Percentiles rank a stretch among this genome's conserved stretches.
Conservation (phyloP, 148 eudicot species). For the Polygonum maritimum region DNA sequence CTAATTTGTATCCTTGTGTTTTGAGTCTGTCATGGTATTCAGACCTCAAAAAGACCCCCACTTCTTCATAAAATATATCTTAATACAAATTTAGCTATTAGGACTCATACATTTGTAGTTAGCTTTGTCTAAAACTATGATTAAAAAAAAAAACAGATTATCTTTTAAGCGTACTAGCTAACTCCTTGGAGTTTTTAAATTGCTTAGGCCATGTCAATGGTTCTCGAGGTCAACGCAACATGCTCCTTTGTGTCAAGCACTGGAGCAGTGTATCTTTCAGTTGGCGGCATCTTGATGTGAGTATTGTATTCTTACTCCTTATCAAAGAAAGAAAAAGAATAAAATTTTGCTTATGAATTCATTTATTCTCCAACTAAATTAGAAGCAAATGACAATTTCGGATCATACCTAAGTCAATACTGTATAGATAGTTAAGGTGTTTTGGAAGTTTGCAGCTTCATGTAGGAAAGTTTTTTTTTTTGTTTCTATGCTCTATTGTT, state of each 20-base stretch:
- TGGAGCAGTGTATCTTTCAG: constrained; percentile 54
- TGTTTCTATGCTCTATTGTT: too few species aligned
- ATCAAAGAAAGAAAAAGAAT: background rate
- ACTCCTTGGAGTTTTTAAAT: constrained; percentile 7
- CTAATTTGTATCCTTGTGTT: background rate
- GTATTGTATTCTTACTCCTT: constrained; percentile 23
- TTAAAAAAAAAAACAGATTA: background rate
- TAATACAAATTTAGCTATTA: background rate
- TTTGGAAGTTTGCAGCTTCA: too few species aligned
- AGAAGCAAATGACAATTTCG: background rate
- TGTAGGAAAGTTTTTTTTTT: too few species aligned
- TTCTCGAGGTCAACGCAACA: constrained; percentile 52
- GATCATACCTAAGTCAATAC: too few species aligned
- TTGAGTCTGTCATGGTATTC: background rate
- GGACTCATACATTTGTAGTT: background rate
- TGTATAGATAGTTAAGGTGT: too few species aligned
- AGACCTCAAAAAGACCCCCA: background rate
- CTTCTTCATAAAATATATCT: background rate
- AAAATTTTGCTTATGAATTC: background rate
- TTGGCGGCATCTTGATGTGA: constrained; percentile 76
- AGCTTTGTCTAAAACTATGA: background rate
- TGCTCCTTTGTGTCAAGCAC: constrained; percentile 35
- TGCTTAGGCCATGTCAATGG: constrained; percentile 60
- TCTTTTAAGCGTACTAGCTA: background rate
- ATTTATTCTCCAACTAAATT: background rate